phyloP scores from a whole-genome alignment of 495 filamentous ascomycete genomes.

The Lindgomyces ingoldianus region DNA sequence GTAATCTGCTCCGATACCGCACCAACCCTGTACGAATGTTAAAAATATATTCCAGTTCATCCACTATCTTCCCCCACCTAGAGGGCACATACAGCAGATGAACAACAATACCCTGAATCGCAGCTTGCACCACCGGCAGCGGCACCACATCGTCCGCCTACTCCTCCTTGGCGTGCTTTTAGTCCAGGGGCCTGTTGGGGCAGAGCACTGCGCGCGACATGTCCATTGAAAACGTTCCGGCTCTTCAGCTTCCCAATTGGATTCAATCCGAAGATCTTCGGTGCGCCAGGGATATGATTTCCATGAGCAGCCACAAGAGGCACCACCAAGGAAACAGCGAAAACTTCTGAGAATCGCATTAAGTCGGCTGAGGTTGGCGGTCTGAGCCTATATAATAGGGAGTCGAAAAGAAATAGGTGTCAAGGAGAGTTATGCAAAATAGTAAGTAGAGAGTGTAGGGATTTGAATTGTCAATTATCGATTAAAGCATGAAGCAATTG shows the following conservation, averaged over 20 bases:
- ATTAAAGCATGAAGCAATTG: neutral
- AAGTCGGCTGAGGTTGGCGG: neutral
- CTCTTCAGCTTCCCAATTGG: slow-evolving; percentile 9
- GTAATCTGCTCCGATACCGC: slow-evolving; percentile 61
- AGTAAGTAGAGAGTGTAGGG: neutral
- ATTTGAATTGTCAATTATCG: neutral
- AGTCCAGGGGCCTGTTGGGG: neutral
- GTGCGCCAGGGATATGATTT: slow-evolving; percentile 13
- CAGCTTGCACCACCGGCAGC: slow-evolving; percentile 17
- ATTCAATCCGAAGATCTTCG: slow-evolving; percentile 27
- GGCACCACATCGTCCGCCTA: slow-evolving; percentile 22
- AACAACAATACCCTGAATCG: slow-evolving; percentile 26
- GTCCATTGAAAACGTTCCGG: slow-evolving; percentile 4
- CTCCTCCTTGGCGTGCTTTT: slow-evolving; percentile 23
- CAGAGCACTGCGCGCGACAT: neutral
- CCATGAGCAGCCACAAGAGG: slow-evolving; percentile 32
- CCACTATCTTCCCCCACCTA: too few relatives aligned
- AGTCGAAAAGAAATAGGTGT: too few relatives aligned
- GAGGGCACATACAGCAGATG: slow-evolving; percentile 3
- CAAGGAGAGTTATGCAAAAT: too few relatives aligned
- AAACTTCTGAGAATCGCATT: slow-evolving; percentile 32
- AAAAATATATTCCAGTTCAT: too few relatives aligned
- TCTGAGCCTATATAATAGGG: too few relatives aligned
- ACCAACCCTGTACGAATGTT: slow-evolving; percentile 49
- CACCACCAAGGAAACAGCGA: slow-evolving; percentile 24